Conservation (phyloP, 202 grass and related monocot genomes). For the Bolboschoenoplectus hybrid region DNA sequence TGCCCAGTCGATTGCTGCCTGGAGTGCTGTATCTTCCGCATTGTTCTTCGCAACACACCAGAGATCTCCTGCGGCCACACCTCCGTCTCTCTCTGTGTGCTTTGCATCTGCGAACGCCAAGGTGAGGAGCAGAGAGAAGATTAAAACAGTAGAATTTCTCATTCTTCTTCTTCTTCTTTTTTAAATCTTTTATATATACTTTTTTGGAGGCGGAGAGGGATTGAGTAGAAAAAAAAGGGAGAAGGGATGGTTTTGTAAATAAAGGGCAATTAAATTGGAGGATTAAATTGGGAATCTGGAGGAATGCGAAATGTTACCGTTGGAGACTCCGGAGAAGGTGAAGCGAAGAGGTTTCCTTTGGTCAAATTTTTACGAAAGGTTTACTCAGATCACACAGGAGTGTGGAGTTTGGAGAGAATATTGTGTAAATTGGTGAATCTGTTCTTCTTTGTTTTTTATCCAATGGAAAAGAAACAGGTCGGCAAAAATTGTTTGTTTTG, state of each 20-base stretch:
- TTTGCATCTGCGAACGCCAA: neutral
- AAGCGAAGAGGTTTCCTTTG: neutral
- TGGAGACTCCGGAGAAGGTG: neutral
- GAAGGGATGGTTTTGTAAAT: neutral
- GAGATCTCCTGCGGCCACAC: constrained; percentile 53
- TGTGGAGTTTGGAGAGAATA: neutral
- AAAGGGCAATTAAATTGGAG: constrained; percentile 21
- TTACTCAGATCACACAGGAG: neutral
- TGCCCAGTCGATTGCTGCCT: constrained; percentile 88
- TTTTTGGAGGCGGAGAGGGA: neutral
- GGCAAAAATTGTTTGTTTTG: neutral
- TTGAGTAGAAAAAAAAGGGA: neutral
- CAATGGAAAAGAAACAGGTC: neutral
- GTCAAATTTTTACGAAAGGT: neutral
- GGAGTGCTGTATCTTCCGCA: constrained; percentile 72
- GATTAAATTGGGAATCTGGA: constrained; percentile 18
- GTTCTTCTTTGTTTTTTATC: neutral
- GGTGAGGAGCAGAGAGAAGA: constrained; percentile 38
- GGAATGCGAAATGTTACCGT: constrained; percentile 40
- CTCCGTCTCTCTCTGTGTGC: neutral
- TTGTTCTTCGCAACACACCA: constrained; percentile 99
- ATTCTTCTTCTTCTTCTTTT: neutral
- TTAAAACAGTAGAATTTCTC: neutral
- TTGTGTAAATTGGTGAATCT: neutral
- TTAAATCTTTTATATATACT: constrained; percentile 19